phyloP scores from a whole-genome alignment of 345 rosid genomes.

The Syzygium aromaticum region DNA sequence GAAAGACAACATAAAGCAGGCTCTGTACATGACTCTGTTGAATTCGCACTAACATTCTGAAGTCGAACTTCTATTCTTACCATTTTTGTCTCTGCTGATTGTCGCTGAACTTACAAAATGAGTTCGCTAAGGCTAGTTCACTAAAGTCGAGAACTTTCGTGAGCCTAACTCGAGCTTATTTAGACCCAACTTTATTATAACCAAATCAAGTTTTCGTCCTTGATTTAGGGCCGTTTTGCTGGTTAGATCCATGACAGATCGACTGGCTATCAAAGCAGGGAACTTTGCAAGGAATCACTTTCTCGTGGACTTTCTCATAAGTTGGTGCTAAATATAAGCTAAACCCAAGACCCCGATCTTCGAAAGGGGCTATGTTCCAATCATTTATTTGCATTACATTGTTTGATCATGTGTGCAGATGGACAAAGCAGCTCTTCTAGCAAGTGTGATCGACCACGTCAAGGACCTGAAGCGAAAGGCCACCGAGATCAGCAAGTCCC shows the following conservation, averaged over 20 bases:
- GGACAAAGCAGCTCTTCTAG: conserved; percentile 88
- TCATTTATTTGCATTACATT: not conserved
- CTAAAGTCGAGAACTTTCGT: not conserved
- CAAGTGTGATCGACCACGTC: conserved; percentile 61
- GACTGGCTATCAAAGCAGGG: not conserved
- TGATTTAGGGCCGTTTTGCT: not conserved
- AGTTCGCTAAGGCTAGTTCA: not conserved
- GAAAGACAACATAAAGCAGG: not conserved
- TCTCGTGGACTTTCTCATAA: not conserved
- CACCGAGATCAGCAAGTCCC: conserved; percentile 32
- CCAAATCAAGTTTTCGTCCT: not conserved
- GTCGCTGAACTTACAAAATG: not conserved
- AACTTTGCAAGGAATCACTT: not conserved
- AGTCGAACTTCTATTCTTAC: not conserved
- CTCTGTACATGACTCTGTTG: not conserved
- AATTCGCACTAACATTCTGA: not conserved
- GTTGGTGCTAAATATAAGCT: not conserved
- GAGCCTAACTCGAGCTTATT: not conserved
- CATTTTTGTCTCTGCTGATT: not conserved
- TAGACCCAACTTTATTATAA: not conserved
- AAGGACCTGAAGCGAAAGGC: conserved; percentile 67
- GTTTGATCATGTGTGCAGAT: conserved; percentile 29
- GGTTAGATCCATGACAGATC: not conserved
- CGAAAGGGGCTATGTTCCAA: not conserved
- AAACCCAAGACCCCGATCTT: not conserved